Evolutionary conservation across 2,329 filamentous ascomycete species (phyloP), one percentile per base, ranked within the genome.

Genomic region (Ophiostoma sp.): DNA sequence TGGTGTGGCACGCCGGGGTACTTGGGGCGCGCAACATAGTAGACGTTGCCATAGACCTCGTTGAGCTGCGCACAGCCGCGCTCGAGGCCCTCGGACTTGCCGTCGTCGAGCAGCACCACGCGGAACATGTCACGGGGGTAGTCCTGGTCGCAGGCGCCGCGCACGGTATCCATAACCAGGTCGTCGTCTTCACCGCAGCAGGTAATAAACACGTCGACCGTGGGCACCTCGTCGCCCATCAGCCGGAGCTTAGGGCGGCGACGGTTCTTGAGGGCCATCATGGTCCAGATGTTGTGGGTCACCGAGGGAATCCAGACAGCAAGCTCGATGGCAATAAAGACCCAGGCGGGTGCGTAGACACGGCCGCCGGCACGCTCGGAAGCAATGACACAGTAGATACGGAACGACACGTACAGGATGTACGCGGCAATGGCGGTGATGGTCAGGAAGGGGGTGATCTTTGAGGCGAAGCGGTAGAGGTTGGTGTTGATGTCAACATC

Each of bases 101-200:
- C 84, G 71, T 87, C 85, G 66, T 87, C 85, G 3, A 85, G 77
- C 12, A 87, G 74, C n/a, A 85, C 78, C 9, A 87, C 82, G 16
- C 85, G 79, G 74, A 82, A 86, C 1, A 79, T 78, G 42, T 83
- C 79, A 1, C 70, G 71, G 0, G 85, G 85, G 70, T 87, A 87
- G 71, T 87, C 84, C 14, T 83, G 72, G 41, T 80, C 78, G 72
- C 82, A 84, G 1, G 85, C 83, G 5, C 81, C 85, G 16, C 80
- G 79, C 16, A 83, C 79, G 1, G 85, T 87, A 71, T 87, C 84
- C 66, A 87, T 75, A 2, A 87, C 81, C 4, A 87, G 75, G 12
- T 85, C 82, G 45, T 82, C 78, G 1, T 84, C 81, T 73, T 87
- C 85, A 14, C 82, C 81, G 69, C 85, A 87, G 75, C 82, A 85